These are phyloP conservation scores for Podospora appendiculata DNA, from an alignment of 495 filamentous ascomycete genomes.

Conservation along the genomic window DNA sequence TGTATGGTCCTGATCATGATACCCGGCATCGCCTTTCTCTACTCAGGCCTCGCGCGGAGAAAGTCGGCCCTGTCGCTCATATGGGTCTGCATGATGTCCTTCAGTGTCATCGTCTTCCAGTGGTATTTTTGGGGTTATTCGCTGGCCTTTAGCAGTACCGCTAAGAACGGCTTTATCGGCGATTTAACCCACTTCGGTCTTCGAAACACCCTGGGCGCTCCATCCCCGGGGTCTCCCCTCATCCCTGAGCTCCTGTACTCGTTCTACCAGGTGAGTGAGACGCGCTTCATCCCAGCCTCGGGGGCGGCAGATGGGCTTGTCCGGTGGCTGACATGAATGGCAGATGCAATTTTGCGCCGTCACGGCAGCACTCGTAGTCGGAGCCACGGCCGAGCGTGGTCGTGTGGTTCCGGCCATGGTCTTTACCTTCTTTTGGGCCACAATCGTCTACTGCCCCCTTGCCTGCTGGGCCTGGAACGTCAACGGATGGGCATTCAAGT, in stretches of 20 bases:
- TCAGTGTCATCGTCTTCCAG: constrained; percentile 85
- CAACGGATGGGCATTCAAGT: constrained; percentile 88
- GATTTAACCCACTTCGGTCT: constrained; percentile 82
- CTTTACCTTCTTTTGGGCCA: constrained; percentile 93
- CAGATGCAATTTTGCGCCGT: constrained; percentile 95
- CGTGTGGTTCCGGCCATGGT: constrained; percentile 92
- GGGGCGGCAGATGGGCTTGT: not conserved
- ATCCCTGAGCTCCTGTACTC: constrained; percentile 88
- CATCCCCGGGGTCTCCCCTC: constrained; percentile 70
- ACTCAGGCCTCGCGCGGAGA: constrained; percentile 92
- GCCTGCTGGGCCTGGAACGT: constrained; percentile 94
- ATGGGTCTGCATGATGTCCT: constrained; percentile 89
- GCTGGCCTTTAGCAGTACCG: constrained; percentile 77
- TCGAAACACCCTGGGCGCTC: constrained; percentile 66
- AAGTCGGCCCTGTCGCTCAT: constrained; percentile 94
- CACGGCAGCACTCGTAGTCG: constrained; percentile 88
- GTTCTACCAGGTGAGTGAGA: constrained; percentile 62
- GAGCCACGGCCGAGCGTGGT: constrained; percentile 87
- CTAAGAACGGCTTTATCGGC: constrained; percentile 78
- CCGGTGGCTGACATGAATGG: constrained; percentile 3
- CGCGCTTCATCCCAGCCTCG: not conserved
- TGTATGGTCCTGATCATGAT: constrained; percentile 97
- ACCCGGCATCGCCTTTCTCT: constrained; percentile 94
- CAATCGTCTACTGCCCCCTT: constrained; percentile 92
- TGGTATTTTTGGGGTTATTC: constrained; percentile 99